Evolutionary conservation across 1,139 yeast genomes (phyloP), one percentile per base, ranked within the genome.

Genomic region (Geotrichum carabidarum): DNA sequence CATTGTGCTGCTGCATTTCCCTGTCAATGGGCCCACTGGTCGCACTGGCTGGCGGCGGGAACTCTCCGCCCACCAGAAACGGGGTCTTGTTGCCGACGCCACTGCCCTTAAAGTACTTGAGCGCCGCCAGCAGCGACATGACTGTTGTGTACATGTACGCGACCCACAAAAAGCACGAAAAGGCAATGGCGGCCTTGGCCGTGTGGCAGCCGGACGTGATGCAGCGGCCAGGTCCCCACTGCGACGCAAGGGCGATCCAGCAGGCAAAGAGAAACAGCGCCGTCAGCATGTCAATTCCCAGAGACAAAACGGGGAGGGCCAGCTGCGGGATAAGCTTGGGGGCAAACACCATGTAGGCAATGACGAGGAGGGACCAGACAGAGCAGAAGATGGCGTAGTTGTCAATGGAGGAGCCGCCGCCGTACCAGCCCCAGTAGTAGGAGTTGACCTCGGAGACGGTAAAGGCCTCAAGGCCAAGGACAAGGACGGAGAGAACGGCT

Each of bases 171-270:
- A 60, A 27, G 11, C 57, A 48, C 8, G 62, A 55, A 49, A 60
- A 51, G 15, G 60, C 62, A 32, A 53, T 51, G 14, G 53, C 44
- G n/a, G 63, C 64, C 57, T 60, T 60, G 30, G 57, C 61, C 17
- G 56, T 50, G 15, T 42, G 32, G 55, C 64, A 61, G 34, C 53
- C 44, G 50, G 48, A 46, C 18, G n/a, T 9, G 3, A 43, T 30
- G 44, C 57, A 57, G 36, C 27, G n/a, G 11, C 8, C 18, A 15
- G 42, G 43, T 14, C 47, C 57, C 48, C 57, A 56, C 37, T 37
- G 40, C 11, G 53, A 45, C 4, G 58, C 58, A 32, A 54, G 50
- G 14, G 61, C 58, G 42, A 59, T 55, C 54, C 57, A 59, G 12
- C 54, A 57, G 6, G 58, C 35, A 22, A 59, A 59, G 62, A 60